A percentile compares a stretch with the other conserved stretches of the same genome.
Evolutionary conservation across 1,139 yeast species (phyloP).

Genomic region (Candida albicans): DNA sequence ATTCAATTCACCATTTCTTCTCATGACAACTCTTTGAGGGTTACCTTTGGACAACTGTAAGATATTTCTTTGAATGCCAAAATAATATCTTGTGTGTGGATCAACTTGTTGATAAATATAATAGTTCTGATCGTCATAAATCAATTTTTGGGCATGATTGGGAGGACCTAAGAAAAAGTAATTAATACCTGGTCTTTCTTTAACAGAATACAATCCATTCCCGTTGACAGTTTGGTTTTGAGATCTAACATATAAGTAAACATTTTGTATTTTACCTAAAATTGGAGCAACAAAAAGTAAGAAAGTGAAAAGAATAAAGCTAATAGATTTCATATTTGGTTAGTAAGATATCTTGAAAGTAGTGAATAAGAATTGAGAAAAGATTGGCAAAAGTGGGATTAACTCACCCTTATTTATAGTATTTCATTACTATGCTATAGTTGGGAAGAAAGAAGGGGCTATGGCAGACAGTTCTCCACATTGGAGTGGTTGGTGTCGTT

Average conservation of each 20-base stretch:
- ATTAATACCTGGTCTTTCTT: conserved; percentile 57
- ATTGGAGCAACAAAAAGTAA: conserved; percentile 4
- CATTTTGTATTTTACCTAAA: conserved; percentile 3
- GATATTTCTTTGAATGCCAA: conserved; percentile 2
- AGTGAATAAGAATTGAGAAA: neutral
- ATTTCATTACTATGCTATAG: neutral
- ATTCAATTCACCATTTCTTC: conserved; percentile 22
- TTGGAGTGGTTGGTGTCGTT: neutral
- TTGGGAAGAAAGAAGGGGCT: neutral
- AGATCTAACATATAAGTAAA: conserved; percentile 7
- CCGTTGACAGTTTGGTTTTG: conserved; percentile 21
- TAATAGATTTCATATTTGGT: neutral
- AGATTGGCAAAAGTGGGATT: neutral
- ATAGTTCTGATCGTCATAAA: neutral
- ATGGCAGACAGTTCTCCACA: neutral
- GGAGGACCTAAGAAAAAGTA: conserved; percentile 32
- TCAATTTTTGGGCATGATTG: neutral
- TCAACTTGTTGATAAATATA: conserved; percentile 3
- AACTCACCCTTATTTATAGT: conserved; percentile 1
- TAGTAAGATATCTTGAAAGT: neutral
- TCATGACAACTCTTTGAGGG: conserved; percentile 14
- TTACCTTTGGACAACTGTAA: conserved; percentile 16
- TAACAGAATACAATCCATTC: conserved; percentile 31
- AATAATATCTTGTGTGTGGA: conserved; percentile 4
- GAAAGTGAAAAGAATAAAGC: neutral